phyloP scores from a whole-genome alignment of 371 early-diverging fungal genomes.

The Rhizopus sp. region DNA sequence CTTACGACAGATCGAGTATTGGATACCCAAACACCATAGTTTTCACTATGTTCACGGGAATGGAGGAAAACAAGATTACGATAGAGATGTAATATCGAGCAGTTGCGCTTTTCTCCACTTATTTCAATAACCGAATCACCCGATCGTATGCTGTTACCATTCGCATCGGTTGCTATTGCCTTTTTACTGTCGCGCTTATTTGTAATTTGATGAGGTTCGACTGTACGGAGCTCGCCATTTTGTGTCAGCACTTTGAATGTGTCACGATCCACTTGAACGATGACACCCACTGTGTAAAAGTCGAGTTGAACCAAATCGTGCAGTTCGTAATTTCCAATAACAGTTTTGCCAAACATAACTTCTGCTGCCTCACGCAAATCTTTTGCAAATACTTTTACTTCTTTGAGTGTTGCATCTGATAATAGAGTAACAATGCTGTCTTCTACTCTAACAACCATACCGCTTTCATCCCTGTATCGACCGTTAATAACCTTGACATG shows the following conservation, averaged over 20 bases:
- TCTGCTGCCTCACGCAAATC: conserved; percentile 81
- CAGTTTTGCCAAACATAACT: conserved; percentile 48
- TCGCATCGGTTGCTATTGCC: conserved; percentile 78
- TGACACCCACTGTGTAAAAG: conserved; percentile 77
- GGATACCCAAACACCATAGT: conserved; percentile 71
- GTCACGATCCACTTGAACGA: conserved; percentile 82
- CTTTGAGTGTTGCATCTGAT: conserved; percentile 74
- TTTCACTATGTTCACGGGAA: conserved; percentile 64
- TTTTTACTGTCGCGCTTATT: conserved; percentile 65
- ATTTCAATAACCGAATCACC: conserved; percentile 83
- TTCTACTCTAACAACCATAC: conserved; percentile 82
- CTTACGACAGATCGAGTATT: conserved; percentile 56
- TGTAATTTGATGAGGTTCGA: conserved; percentile 74
- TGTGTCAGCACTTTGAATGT: conserved; percentile 80
- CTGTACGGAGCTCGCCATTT: conserved; percentile 68
- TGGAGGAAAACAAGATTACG: conserved; percentile 68
- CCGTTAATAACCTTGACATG: conserved; percentile 95
- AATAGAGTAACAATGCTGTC: conserved; percentile 82
- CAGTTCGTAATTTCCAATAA: conserved; percentile 69
- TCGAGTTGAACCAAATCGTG: conserved; percentile 88
- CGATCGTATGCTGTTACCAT: conserved; percentile 74
- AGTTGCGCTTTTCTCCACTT: conserved; percentile 60
- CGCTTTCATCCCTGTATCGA: conserved; percentile 83
- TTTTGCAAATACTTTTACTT: conserved; percentile 84
- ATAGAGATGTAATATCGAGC: conserved; percentile 72